A percentile compares a stretch with the other conserved stretches of the same genome.
These are phyloP conservation scores for Canavalia ensiformis DNA, from an alignment of 306 rosid genomes.

Conservation along the genomic window DNA sequence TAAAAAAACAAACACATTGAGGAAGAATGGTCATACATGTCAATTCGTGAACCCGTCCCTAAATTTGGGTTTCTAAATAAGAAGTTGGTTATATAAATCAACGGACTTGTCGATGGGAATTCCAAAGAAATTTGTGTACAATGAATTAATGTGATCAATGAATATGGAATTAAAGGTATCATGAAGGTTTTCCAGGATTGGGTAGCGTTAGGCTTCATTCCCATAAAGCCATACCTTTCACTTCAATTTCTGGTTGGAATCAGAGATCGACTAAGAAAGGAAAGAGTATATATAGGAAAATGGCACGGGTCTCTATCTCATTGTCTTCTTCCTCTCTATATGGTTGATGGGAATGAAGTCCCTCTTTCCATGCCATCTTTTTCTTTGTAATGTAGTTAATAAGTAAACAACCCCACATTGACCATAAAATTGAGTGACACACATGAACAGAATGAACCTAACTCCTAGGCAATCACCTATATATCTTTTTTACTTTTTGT, in stretches of 20 bases:
- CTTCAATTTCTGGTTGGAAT: constrained; percentile 55
- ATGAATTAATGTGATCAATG: constrained; percentile 51
- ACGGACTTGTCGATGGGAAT: constrained; percentile 52
- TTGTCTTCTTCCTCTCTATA: constrained; percentile 44
- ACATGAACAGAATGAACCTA: constrained; percentile 32
- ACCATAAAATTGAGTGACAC: constrained; percentile 31
- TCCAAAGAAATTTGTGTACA: constrained; percentile 34
- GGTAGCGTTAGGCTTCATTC: constrained; percentile 65
- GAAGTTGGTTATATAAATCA: constrained; percentile 11
- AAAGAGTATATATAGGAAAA: constrained; percentile 50
- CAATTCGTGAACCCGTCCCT: background rate
- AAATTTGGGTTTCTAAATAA: background rate
- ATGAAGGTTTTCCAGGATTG: constrained; percentile 54
- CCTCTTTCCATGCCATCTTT: constrained; percentile 47
- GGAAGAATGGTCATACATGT: too few relatives aligned
- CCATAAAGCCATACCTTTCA: constrained; percentile 60
- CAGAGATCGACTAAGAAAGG: constrained; percentile 39
- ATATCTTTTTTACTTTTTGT: background rate
- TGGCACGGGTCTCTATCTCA: constrained; percentile 55
- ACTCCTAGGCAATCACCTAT: background rate
- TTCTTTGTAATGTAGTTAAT: constrained; percentile 52
- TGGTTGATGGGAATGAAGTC: constrained; percentile 49
- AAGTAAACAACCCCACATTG: constrained; percentile 43
- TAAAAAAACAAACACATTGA: too few relatives aligned
- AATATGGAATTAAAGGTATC: constrained; percentile 54